Base-by-base conservation (phyloP, 371 early-diverging fungal species). In the Nematocida sp. region DNA sequence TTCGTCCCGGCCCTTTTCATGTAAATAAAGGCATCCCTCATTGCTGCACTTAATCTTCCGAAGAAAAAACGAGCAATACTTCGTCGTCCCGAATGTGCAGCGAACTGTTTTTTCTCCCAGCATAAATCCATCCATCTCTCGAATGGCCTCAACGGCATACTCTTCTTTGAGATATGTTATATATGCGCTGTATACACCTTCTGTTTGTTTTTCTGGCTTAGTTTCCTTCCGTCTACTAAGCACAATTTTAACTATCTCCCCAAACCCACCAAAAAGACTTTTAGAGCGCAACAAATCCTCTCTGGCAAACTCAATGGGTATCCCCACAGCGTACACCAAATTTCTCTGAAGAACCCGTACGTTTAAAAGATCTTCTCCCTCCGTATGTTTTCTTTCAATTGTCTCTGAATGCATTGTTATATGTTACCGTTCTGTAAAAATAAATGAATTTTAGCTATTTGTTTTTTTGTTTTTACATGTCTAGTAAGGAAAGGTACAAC, bases 1-100 rank as follows among this genome's bases (percentile, higher is more conserved):
- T 45, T 80, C 80, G 46, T 76, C 76, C 44, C 72, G 57, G 42
- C 84, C 72, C 39, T 74, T 69, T 55, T 86, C 86, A 62, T 88
- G 88, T 42, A 88, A 62, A 73, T 87, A 88, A 85, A 88, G 85
- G 72, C 88, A 88, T 6, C 87, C 87, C 33, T 82, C 73, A 62
- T 87, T 87, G 46, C 84, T 85, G 75, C 88, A 88, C 25, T 83
- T 70, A 27, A 85, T 73, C 52, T 84, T 84, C 47, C 86, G 87
- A n/a, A 88, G 74, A 75, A 82, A 88, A 76, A 87, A 87, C 50
- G 85, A 82, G 66, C 88, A 88, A 64, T 87, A 88, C 72, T 88
- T 88, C 66, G 88, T 87, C 15, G 88, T 88, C 9, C 88, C 88
- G 78, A 84, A 88, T 3, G 88, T 88, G 66, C 88, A 87, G 39